A percentile compares a stretch with the other conserved stretches of the same genome.
Evolutionary conservation across 2,329 filamentous ascomycete genomes (phyloP).

Genomic region (Hymenoscyphus infarciens): DNA sequence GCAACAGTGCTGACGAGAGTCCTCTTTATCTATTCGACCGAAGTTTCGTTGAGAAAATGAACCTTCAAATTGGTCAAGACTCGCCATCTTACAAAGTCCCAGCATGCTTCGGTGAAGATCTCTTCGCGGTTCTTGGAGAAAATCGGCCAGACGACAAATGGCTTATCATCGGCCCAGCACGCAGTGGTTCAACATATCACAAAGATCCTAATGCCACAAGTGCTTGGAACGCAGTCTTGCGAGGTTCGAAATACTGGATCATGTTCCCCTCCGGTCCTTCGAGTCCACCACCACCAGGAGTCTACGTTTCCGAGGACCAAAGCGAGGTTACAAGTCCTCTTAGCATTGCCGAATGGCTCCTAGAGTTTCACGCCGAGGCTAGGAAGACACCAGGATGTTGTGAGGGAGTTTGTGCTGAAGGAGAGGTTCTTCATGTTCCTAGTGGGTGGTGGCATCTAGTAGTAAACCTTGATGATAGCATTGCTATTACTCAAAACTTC

Average conservation of each 20-base stretch:
- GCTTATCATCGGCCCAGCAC: slow-evolving; percentile 84
- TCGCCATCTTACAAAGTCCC: slow-evolving; percentile 69
- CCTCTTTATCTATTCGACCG: slow-evolving; percentile 91
- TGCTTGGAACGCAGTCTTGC: slow-evolving; percentile 92
- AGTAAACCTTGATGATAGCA: slow-evolving; percentile 77
- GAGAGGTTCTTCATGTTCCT: slow-evolving; percentile 88
- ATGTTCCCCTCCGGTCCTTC: slow-evolving; percentile 76
- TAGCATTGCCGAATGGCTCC: slow-evolving; percentile 94
- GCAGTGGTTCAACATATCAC: slow-evolving; percentile 92
- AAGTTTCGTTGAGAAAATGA: slow-evolving; percentile 83
- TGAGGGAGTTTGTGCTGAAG: slow-evolving; percentile 79
- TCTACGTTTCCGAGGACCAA: slow-evolving; percentile 83
- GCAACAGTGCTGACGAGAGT: slow-evolving; percentile 75
- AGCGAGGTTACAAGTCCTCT: slow-evolving; percentile 91
- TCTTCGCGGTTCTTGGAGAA: slow-evolving; percentile 73
- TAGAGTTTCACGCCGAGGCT: slow-evolving; percentile 84
- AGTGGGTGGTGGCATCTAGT: slow-evolving; percentile 97
- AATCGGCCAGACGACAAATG: slow-evolving; percentile 85
- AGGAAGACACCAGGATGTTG: slow-evolving; percentile 70
- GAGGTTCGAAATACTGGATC: slow-evolving; percentile 95
- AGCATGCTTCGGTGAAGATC: slow-evolving; percentile 78
- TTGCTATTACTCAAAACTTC: slow-evolving; percentile 95
- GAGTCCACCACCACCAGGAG: slow-evolving; percentile 64
- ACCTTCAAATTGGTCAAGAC: slow-evolving; percentile 56
- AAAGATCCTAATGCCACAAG: slow-evolving; percentile 72